Evolutionary conservation across 345 rosid genomes (phyloP).

Genomic region (Hypericum androsaemum): DNA sequence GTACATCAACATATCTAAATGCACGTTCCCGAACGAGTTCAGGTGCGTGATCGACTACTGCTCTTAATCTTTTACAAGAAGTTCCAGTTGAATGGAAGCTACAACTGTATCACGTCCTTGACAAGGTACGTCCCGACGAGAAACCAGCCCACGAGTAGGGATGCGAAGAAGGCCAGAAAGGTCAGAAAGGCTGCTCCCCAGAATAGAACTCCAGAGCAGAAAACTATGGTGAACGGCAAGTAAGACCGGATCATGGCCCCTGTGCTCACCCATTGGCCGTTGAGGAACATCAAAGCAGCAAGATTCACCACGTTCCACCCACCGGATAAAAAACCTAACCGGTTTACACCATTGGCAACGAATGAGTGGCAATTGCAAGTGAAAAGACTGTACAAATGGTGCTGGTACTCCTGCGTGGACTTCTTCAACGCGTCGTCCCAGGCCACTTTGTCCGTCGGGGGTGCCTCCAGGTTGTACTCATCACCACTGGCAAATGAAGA

Average conservation of each 20-base stretch:
- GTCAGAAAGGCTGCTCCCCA: slow-evolving; percentile 57
- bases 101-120: slow-evolving; percentile 60
- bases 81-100: slow-evolving; percentile 1
- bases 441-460: slow-evolving; percentile 28
- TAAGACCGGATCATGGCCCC: slow-evolving; percentile 39
- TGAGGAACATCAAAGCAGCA: slow-evolving; percentile 55
- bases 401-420: slow-evolving; percentile 77
- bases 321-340: slow-evolving; percentile 54
- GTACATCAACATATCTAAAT: too few species aligned
- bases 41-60: too few species aligned
- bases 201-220: slow-evolving; percentile 41
- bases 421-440: slow-evolving; percentile 76
- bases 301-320: slow-evolving; percentile 91
- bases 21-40: too few species aligned
- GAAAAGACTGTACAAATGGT: slow-evolving; percentile 61
- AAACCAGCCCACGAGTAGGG: slow-evolving; percentile 71
- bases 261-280: slow-evolving; percentile 75
- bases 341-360: slow-evolving; percentile 84
- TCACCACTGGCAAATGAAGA: slow-evolving; percentile 29
- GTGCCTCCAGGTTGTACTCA: slow-evolving; percentile 16
- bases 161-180: slow-evolving; percentile 37
- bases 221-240: slow-evolving; percentile 44
- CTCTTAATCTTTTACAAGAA: too few species aligned
- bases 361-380: slow-evolving; percentile 96
- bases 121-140: slow-evolving; percentile 68